These are phyloP conservation scores for Tulasnella sp. DNA, from an alignment of 768 basidiomycete genomes.

Conservation along the genomic window DNA sequence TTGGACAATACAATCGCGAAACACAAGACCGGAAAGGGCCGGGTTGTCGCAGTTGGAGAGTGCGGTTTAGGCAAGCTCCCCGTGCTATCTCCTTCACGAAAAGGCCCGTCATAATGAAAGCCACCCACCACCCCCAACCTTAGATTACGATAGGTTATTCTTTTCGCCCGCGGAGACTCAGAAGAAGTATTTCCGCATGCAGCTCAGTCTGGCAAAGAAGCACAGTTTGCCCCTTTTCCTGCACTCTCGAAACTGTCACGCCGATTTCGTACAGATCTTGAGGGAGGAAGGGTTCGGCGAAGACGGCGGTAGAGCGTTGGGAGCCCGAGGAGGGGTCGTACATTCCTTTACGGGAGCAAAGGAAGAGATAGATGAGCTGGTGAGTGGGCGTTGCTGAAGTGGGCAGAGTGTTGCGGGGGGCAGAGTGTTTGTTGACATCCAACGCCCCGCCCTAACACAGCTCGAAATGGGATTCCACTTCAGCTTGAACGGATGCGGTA, in stretches of 20 bases:
- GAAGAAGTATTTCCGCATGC: conserved; percentile 63
- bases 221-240: conserved; percentile 77
- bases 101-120: background rate
- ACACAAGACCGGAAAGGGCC: conserved; percentile 57
- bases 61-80: conserved; percentile 67
- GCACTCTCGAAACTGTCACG: conserved; percentile 77
- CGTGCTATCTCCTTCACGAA: background rate
- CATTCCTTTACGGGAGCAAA: conserved; percentile 77
- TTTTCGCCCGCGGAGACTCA: conserved; percentile 66
- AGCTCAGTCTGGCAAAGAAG: conserved; percentile 69
- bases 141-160: conserved; percentile 78
- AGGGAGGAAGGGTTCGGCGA: conserved; percentile 65
- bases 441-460: conserved; percentile 45
- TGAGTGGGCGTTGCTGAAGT: conserved; percentile 44
- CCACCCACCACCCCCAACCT: background rate
- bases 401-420: background rate
- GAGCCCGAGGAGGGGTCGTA: conserved; percentile 73
- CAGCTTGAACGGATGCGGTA: conserved; percentile 73
- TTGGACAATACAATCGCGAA: conserved; percentile 58
- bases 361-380: conserved; percentile 67
- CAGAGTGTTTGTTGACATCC: background rate
- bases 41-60: conserved; percentile 75
- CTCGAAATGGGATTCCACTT: conserved; percentile 74
- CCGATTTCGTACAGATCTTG: conserved; percentile 67
- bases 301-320: conserved; percentile 58